Conservation (phyloP, 768 basidiomycete genomes). For the Sutorius australiensis region DNA sequence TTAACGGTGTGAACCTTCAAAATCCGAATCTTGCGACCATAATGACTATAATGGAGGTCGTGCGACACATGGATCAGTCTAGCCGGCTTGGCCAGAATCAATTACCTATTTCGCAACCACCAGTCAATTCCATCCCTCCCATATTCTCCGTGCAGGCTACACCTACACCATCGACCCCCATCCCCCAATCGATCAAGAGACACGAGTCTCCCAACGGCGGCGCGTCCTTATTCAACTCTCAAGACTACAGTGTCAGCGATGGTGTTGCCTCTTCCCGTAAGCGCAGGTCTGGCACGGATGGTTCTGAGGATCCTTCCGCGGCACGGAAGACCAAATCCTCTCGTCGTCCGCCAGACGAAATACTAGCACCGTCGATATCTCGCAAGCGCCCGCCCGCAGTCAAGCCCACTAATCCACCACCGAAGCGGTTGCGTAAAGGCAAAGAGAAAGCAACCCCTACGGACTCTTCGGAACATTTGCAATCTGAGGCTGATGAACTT, state of each 20-base stretch:
- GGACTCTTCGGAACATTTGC: conserved; percentile 13
- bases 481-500: conserved; percentile 14
- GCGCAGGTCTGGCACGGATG: conserved; percentile 1
- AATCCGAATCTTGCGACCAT: conserved; percentile 21
- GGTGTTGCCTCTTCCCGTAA: conserved; percentile 3
- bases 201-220: neutral
- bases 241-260: neutral
- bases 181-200: neutral
- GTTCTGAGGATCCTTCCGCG: conserved; percentile 6
- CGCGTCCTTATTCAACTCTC: conserved; percentile 1
- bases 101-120: conserved; percentile 13
- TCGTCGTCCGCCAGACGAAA: conserved; percentile 6
- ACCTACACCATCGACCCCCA: conserved; percentile 1
- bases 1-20: conserved; percentile 15
- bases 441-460: conserved; percentile 23
- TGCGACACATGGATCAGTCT: conserved; percentile 28
- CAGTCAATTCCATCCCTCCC: conserved; percentile 1
- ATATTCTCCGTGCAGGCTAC: conserved; percentile 4
- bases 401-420: conserved; percentile 17
- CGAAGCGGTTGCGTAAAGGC: conserved; percentile 27
- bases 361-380: conserved; percentile 8
- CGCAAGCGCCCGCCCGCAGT: conserved; percentile 22
- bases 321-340: conserved; percentile 2
- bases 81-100: conserved; percentile 18
- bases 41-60: conserved; percentile 32